phyloP scores from a whole-genome alignment of 75 land plant species.

The Selaginella tamariscina region DNA sequence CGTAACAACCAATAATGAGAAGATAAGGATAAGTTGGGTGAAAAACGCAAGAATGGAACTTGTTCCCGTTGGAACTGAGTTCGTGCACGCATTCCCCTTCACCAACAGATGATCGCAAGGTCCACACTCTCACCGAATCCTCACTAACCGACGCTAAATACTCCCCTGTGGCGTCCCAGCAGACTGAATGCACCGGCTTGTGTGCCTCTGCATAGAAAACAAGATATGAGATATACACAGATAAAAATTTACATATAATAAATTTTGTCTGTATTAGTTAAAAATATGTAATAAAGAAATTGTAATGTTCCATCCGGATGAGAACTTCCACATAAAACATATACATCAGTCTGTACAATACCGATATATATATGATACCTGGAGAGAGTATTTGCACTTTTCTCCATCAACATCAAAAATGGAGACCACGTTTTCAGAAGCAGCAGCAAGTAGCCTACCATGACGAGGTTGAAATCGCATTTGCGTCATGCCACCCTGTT shows the following conservation, averaged over 20 bases:
- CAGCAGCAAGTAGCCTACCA: conserved; percentile 78
- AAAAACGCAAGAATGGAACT: conserved; percentile 63
- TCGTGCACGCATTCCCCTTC: conserved; percentile 72
- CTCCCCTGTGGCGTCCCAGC: conserved; percentile 75
- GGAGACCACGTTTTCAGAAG: conserved; percentile 70
- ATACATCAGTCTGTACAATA: neutral
- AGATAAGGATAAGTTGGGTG: conserved; percentile 54
- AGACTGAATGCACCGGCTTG: conserved; percentile 64
- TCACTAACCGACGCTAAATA: conserved; percentile 84
- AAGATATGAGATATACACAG: too few species aligned
- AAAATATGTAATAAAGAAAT: too few species aligned
- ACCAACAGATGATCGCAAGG: conserved; percentile 39
- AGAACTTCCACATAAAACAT: too few species aligned
- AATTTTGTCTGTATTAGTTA: too few species aligned
- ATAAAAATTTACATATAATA: too few species aligned
- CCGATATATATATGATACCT: conserved; percentile 30
- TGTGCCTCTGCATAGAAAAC: conserved; percentile 50
- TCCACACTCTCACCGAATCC: conserved; percentile 81
- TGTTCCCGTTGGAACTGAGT: conserved; percentile 46
- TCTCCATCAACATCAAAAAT: conserved; percentile 77
- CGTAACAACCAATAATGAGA: conserved; percentile 66
- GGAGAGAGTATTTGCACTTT: conserved; percentile 47
- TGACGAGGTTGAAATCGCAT: conserved; percentile 73
- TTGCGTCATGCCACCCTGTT: conserved; percentile 72
- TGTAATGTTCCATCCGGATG: too few species aligned